Percentiles rank a stretch among this genome's conserved stretches.
Conservation (phyloP, 805 yeast genomes). For the Starmerella floris region DNA sequence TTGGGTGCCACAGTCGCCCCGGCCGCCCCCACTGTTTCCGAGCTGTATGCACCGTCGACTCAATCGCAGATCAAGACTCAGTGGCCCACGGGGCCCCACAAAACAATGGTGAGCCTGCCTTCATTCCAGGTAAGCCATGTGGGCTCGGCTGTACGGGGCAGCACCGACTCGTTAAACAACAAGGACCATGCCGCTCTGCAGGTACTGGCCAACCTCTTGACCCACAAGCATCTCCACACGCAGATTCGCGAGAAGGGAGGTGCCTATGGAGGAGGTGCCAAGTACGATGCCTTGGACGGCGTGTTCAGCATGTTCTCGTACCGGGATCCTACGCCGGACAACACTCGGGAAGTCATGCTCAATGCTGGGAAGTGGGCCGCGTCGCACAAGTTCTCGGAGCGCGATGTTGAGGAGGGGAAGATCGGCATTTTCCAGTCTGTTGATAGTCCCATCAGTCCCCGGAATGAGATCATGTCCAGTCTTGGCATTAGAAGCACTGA, state of each 20-base stretch:
- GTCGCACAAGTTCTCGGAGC: conserved; percentile 40
- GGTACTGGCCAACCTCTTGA: conserved; percentile 62
- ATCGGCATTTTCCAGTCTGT: conserved; percentile 78
- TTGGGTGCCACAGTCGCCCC: conserved; percentile 28
- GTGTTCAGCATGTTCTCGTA: conserved; percentile 72
- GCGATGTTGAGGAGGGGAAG: conserved; percentile 78
- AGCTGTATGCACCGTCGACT: conserved; percentile 1
- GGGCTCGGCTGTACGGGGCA: conserved; percentile 53
- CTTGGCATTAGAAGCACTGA: conserved; percentile 63
- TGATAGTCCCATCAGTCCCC: conserved; percentile 78
- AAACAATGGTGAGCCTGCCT: conserved; percentile 55
- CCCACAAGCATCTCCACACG: conserved; percentile 73
- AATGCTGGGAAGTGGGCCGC: conserved; percentile 39
- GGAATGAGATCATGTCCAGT: conserved; percentile 56
- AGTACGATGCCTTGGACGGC: conserved; percentile 71
- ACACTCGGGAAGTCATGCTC: conserved; percentile 49
- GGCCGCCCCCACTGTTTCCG: conserved; percentile 8
- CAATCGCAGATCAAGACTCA: background rate
- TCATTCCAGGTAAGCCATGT: conserved; percentile 73
- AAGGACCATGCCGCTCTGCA: conserved; percentile 78
- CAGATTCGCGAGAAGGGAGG: conserved; percentile 93
- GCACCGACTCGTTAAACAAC: conserved; percentile 40
- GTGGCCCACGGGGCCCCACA: conserved; percentile 15
- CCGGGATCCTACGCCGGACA: conserved; percentile 79
- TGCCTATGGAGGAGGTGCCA: conserved; percentile 94